Evolutionary conservation across 2,329 filamentous ascomycete genomes (phyloP), one percentile per base, ranked within the genome.

Genomic region (Cladophialophora bantiana): DNA sequence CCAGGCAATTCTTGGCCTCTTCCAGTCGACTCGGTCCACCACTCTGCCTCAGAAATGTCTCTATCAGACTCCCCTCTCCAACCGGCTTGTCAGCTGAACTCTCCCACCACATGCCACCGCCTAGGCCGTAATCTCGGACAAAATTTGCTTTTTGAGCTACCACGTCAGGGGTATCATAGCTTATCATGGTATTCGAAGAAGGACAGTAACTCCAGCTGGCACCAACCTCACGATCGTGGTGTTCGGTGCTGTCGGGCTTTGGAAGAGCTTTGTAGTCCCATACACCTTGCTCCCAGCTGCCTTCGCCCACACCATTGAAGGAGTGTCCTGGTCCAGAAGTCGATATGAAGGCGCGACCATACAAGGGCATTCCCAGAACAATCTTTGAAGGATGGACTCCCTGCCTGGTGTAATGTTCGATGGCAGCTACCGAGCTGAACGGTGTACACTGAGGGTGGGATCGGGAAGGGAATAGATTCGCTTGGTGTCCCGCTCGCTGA

Each of bases 91-190:
- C 94, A 0, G 87, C 89, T 74, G 90, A 94, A 73, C 88, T 92
- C 81, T 97, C 94, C 92, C 92, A 96, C 93, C 93, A 98, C 94
- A 98, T 97, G n/a, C 86, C 92, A 18, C 94, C 94, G 1, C 93
- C 94, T 0, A 97, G 84, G 0, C 86, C 83, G 53, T 84, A 81
- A 20, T 85, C 77, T 74, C 83, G 85, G 75, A 97, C 86, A 76
- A 88, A 97, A 10, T 86, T 80, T 1, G 89, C 88, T 82, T 97
- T 98, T 71, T 80, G 76, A 71, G 82, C 82, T 3, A 88, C 90
- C 77, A 93, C 87, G 2, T 82, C 79, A 0, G 88, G 85, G 1
- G 88, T 94, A 75, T 93, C 91, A 73, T 96, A 98, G 52, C 86
- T 90, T 60, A 98, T 85, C 82, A 98, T 86, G 64, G 86, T 88